Percentiles rank a stretch among this genome's conserved stretches.
phyloP scores from a whole-genome alignment of 495 filamentous ascomycete genomes.

The Penicillium longicatenatum region DNA sequence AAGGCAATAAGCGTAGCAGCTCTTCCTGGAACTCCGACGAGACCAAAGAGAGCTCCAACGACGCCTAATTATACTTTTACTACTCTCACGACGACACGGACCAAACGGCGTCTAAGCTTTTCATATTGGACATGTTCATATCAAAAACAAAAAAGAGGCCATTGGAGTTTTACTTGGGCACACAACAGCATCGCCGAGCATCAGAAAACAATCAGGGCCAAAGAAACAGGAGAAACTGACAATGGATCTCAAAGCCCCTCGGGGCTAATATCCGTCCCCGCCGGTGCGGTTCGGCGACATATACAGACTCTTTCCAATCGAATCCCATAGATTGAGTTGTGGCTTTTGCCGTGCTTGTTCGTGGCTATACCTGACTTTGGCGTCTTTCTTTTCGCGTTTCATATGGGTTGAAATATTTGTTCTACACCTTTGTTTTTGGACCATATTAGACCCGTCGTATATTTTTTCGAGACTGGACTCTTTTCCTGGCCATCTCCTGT shows the following conservation, averaged over 20 bases:
- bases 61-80: conserved; percentile 20
- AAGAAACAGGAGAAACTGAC: conserved; percentile 4
- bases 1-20: conserved; percentile 48
- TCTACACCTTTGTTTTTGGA: conserved; percentile 8
- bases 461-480: conserved; percentile 12
- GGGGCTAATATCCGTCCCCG: neutral
- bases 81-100: conserved; percentile 26
- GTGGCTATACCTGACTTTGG: neutral
- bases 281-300: conserved; percentile 2
- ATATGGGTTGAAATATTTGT: conserved; percentile 4
- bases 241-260: neutral
- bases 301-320: conserved; percentile 7
- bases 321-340: conserved; percentile 24
- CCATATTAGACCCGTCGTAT: conserved; percentile 25
- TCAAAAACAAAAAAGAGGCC: conserved; percentile 27
- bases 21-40: conserved; percentile 34
- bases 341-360: neutral
- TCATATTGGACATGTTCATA: conserved; percentile 21
- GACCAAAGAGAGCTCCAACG: conserved; percentile 24
- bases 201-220: conserved; percentile 7
- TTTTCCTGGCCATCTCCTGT: conserved; percentile 18
- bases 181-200: conserved; percentile 24
- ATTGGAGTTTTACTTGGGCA: conserved; percentile 28
- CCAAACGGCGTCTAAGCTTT: conserved; percentile 14
- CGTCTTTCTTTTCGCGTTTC: conserved; percentile 4